Evolutionary conservation across 1,284 basidiomycete genomes (phyloP).

Genomic region (Ustilago lituana): DNA sequence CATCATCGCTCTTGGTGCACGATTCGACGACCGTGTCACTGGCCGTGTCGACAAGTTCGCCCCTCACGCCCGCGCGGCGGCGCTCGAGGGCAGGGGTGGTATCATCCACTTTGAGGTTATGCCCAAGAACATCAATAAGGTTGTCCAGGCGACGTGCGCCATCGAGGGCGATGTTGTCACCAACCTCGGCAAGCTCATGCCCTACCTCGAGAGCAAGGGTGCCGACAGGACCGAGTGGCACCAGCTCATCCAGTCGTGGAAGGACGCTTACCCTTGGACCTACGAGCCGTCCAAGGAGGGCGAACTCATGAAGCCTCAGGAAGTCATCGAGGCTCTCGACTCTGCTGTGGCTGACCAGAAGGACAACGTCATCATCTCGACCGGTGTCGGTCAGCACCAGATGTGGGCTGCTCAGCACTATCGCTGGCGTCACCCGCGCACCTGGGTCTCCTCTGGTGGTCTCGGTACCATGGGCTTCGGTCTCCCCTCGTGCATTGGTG

Average conservation of each 20-base stretch:
- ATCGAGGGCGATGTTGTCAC: slow-evolving; percentile 90
- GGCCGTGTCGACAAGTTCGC: slow-evolving; percentile 90
- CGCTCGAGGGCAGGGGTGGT: slow-evolving; percentile 84
- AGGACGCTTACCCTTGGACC: slow-evolving; percentile 88
- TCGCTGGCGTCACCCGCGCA: slow-evolving; percentile 85
- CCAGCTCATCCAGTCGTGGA: slow-evolving; percentile 79
- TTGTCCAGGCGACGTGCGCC: slow-evolving; percentile 91
- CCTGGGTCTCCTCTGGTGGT: slow-evolving; percentile 96
- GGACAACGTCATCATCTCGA: slow-evolving; percentile 86
- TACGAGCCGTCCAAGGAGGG: slow-evolving; percentile 77
- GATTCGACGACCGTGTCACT: slow-evolving; percentile 98
- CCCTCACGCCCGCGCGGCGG: slow-evolving; percentile 87
- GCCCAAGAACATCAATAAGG: slow-evolving; percentile 99
- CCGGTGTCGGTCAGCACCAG: slow-evolving; percentile 98
- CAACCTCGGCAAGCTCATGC: slow-evolving; percentile 83
- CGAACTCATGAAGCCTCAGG: slow-evolving; percentile 90
- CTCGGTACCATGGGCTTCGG: slow-evolving; percentile 96
- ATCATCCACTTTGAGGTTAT: slow-evolving; percentile 99
- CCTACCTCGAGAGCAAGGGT: slow-evolving; percentile 69
- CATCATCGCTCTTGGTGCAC: slow-evolving; percentile 92
- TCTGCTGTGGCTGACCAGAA: slow-evolving; percentile 75
- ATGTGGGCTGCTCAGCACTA: slow-evolving; percentile 99
- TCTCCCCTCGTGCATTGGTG: slow-evolving; percentile 90
- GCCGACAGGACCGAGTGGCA: slow-evolving; percentile 76
- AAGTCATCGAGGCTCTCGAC: slow-evolving; percentile 92